Conservation (phyloP, 176 grass and related monocot genomes). For the Carex pumila region DNA sequence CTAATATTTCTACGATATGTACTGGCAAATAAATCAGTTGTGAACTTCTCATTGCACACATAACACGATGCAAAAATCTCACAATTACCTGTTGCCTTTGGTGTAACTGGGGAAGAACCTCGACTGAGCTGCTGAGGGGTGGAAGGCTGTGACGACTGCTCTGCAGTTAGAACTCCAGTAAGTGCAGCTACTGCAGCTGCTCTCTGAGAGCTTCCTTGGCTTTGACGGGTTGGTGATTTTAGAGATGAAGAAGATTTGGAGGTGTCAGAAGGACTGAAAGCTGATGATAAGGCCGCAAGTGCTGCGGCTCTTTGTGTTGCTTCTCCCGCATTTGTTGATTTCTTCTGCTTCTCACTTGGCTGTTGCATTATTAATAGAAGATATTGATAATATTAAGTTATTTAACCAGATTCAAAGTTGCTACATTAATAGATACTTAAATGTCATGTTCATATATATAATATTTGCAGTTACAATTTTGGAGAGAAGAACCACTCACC, state of each 20-base stretch:
- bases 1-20: not conserved
- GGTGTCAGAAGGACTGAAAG: conserved; percentile 42
- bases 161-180: conserved; percentile 75
- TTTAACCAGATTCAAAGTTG: not conserved
- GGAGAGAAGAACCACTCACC: not conserved
- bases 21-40: not conserved
- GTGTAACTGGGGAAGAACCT: conserved; percentile 15
- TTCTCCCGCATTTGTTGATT: conserved; percentile 42
- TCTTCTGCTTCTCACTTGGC: conserved; percentile 25
- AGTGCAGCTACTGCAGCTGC: conserved; percentile 90
- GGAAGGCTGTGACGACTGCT: conserved; percentile 39
- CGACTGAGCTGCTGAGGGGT: conserved; percentile 27
- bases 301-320: conserved; percentile 83
- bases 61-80: not conserved
- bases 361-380: not conserved
- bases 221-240: conserved; percentile 40
- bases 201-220: conserved; percentile 78
- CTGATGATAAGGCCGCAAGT: conserved; percentile 76
- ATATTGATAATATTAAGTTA: not conserved
- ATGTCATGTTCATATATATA: not conserved
- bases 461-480: not conserved
- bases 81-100: conserved; percentile 6
- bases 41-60: not conserved
- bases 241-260: conserved; percentile 42
- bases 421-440: not conserved